These are phyloP conservation scores for Elaeagnus macrophylla DNA, from an alignment of 306 rosid genomes.

Conservation along the genomic window DNA sequence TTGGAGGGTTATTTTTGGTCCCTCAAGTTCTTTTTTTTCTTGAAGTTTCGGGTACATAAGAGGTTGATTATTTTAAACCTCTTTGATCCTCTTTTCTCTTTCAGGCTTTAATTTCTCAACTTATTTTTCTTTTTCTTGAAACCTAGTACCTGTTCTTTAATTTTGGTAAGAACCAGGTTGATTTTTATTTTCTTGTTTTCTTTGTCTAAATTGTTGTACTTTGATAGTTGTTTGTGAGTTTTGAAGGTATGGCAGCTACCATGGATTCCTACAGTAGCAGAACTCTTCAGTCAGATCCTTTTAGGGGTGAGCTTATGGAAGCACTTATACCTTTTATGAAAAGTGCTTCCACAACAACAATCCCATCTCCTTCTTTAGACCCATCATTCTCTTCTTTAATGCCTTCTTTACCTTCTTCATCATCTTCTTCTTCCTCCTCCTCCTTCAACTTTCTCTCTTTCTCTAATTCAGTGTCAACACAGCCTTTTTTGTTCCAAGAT, in stretches of 20 bases:
- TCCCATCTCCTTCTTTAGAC: slow-evolving; percentile 19
- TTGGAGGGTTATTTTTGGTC: slow-evolving; percentile 70
- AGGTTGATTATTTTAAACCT: slow-evolving; percentile 79
- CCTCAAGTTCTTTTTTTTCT: slow-evolving; percentile 38
- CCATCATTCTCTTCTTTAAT: neutral
- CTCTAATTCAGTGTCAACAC: slow-evolving; percentile 19
- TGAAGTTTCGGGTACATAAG: slow-evolving; percentile 21
- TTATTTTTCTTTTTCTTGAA: too few relatives aligned
- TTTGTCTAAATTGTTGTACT: neutral
- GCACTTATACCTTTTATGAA: slow-evolving; percentile 97
- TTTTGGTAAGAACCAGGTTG: slow-evolving; percentile 58
- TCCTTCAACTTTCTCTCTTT: slow-evolving; percentile 6
- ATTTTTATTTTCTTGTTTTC: neutral
- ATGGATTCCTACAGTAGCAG: slow-evolving; percentile 59
- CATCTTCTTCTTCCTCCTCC: slow-evolving; percentile 18
- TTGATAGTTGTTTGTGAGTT: slow-evolving; percentile 5
- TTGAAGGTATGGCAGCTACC: slow-evolving; percentile 51
- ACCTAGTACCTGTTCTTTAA: slow-evolving; percentile 54
- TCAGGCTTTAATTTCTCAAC: neutral
- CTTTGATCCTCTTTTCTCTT: slow-evolving; percentile 20
- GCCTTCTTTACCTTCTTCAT: neutral
- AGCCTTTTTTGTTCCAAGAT: slow-evolving; percentile 26
- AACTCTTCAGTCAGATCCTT: slow-evolving; percentile 45
- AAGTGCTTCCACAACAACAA: slow-evolving; percentile 40
- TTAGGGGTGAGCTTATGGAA: slow-evolving; percentile 89